Conservation (phyloP, 1,139 yeast species). For the Magnusiomyces tetraspermus region DNA sequence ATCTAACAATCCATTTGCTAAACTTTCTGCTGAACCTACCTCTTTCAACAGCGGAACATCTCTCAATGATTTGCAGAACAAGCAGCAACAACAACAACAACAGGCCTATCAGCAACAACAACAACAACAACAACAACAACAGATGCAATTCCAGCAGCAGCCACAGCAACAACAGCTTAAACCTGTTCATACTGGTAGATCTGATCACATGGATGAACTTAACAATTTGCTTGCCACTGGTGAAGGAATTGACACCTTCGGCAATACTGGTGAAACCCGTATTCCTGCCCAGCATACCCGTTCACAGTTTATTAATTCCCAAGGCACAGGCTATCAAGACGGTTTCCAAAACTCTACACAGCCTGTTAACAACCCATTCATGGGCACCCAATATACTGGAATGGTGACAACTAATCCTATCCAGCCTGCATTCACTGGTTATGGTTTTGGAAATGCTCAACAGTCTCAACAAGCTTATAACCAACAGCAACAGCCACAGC, state of each 20-base stretch:
- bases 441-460: slow-evolving; percentile 76
- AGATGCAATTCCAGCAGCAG: slow-evolving; percentile 27
- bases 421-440: slow-evolving; percentile 73
- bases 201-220: slow-evolving; percentile 52
- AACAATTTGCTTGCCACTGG: slow-evolving; percentile 75
- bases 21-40: slow-evolving; percentile 27
- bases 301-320: slow-evolving; percentile 73
- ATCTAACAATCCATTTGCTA: slow-evolving; percentile 84
- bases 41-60: slow-evolving; percentile 17
- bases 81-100: slow-evolving; percentile 30
- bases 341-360: neutral
- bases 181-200: slow-evolving; percentile 17
- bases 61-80: slow-evolving; percentile 26
- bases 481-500: slow-evolving; percentile 4
- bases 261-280: slow-evolving; percentile 83
- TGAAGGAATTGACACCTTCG: slow-evolving; percentile 90
- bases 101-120: slow-evolving; percentile 28
- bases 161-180: slow-evolving; percentile 26
- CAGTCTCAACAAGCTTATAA: slow-evolving; percentile 22
- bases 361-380: slow-evolving; percentile 44
- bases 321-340: slow-evolving; percentile 56
- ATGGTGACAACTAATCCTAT: slow-evolving; percentile 48
- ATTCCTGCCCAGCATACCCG: slow-evolving; percentile 90
- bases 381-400: slow-evolving; percentile 68
- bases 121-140: slow-evolving; percentile 19